Evolutionary conservation across 768 basidiomycete genomes (phyloP).

Genomic region (Amyloporia xantha): DNA sequence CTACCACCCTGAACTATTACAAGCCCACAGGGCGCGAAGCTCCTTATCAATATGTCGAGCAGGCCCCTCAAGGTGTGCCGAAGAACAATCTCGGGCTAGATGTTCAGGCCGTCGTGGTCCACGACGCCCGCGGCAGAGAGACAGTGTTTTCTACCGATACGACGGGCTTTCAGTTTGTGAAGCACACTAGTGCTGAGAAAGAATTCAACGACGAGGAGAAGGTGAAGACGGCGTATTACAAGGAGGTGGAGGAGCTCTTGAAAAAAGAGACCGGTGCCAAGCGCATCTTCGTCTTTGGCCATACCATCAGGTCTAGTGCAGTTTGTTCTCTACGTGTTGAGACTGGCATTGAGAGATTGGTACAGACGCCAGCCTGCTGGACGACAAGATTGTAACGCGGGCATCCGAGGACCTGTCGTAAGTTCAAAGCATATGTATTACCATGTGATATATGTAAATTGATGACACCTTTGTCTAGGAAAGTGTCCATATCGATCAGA

Average conservation of each 20-base stretch:
- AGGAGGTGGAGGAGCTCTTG: slow-evolving; percentile 35
- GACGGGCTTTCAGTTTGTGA: slow-evolving; percentile 39
- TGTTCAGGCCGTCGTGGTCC: slow-evolving; percentile 20
- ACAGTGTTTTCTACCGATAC: slow-evolving; percentile 25
- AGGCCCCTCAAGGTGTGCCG: slow-evolving; percentile 16
- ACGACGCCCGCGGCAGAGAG: slow-evolving; percentile 27
- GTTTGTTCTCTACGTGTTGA: not conserved
- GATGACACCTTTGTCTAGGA: slow-evolving; percentile 15
- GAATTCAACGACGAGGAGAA: slow-evolving; percentile 35
- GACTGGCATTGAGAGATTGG: not conserved
- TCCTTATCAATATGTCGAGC: slow-evolving; percentile 30
- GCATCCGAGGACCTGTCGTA: slow-evolving; percentile 26
- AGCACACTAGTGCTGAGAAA: slow-evolving; percentile 27
- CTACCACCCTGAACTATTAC: slow-evolving; percentile 27
- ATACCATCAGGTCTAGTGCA: slow-evolving; percentile 31
- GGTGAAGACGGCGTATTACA: slow-evolving; percentile 34
- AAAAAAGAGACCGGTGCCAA: slow-evolving; percentile 34
- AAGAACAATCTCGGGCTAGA: slow-evolving; percentile 26
- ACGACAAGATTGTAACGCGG: not conserved
- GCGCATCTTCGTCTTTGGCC: slow-evolving; percentile 35
- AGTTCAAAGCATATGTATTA: slow-evolving; percentile 3
- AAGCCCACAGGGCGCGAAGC: slow-evolving; percentile 21
- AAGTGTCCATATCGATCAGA: slow-evolving; percentile 40
- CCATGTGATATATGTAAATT: not conserved
- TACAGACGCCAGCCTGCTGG: not conserved